phyloP scores from a whole-genome alignment of 306 rosid genomes.

The Begonia masoniana region DNA sequence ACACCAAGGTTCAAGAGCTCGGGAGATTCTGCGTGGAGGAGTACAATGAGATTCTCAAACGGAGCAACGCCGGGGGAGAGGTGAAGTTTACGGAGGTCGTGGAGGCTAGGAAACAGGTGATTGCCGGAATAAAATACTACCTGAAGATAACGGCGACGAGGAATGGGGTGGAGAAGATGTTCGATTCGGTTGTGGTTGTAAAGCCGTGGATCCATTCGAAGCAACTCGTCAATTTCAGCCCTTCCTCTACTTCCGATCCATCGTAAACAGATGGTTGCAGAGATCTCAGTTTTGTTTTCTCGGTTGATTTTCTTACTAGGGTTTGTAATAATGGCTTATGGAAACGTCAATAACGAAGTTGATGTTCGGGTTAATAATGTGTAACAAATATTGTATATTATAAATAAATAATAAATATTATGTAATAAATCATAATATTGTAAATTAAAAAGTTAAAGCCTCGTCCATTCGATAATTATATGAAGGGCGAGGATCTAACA shows the following conservation, averaged over 20 bases:
- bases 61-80: conserved; percentile 4
- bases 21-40: conserved; percentile 68
- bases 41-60: conserved; percentile 23
- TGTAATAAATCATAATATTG: too few species aligned
- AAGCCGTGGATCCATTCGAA: conserved; percentile 50
- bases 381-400: too few species aligned
- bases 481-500: too few species aligned
- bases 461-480: too few species aligned
- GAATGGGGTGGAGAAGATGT: conserved; percentile 22
- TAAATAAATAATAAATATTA: too few species aligned
- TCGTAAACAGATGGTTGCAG: not conserved
- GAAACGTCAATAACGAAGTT: too few species aligned
- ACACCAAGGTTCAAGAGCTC: conserved; percentile 50
- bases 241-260: conserved; percentile 9
- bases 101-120: conserved; percentile 61
- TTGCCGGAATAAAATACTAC: conserved; percentile 52
- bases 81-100: conserved; percentile 46
- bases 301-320: too few species aligned
- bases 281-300: not conserved
- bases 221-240: conserved; percentile 36
- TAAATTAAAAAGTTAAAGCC: too few species aligned
- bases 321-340: too few species aligned
- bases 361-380: too few species aligned
- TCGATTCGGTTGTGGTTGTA: conserved; percentile 42
- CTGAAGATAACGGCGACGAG: conserved; percentile 26